These are phyloP conservation scores for Chlamydomonas reinhardtii DNA, from an alignment of 163 green algal genomes.

Conservation along the genomic window DNA sequence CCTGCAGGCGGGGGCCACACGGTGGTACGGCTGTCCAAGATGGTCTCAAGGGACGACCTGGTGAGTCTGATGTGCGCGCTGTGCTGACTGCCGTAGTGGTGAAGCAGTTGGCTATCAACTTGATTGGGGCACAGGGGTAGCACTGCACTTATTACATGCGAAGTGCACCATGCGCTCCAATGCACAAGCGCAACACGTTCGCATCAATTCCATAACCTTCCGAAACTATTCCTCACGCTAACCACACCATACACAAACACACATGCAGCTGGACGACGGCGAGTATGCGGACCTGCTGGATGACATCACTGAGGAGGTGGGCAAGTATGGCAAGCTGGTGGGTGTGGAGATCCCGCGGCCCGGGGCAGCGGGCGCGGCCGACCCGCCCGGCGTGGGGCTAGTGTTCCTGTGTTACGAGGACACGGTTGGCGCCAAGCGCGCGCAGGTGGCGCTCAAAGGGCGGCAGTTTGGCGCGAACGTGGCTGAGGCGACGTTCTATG, in stretches of 20 bases:
- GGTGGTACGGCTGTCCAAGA: constrained; percentile 62
- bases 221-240: too few species aligned
- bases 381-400: constrained; percentile 67
- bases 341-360: constrained; percentile 53
- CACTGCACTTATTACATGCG: too few species aligned
- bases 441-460: constrained; percentile 61
- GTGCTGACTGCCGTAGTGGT: too few species aligned
- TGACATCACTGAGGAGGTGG: constrained; percentile 61
- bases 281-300: constrained; percentile 59
- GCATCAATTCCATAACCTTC: too few species aligned
- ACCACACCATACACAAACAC: not conserved
- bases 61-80: constrained; percentile 1
- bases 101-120: too few species aligned
- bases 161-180: too few species aligned
- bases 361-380: not conserved
- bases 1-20: not conserved
- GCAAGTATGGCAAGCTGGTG: constrained; percentile 68
- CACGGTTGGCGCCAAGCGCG: constrained; percentile 54
- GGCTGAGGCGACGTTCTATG: constrained; percentile 52
- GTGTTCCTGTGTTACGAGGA: constrained; percentile 69
- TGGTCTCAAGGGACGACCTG: constrained; percentile 63
- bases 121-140: too few species aligned
- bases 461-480: constrained; percentile 57
- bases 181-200: too few species aligned
- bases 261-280: constrained; percentile 44